Conservation (phyloP, 306 rosid species). For the Sindora glabra region DNA sequence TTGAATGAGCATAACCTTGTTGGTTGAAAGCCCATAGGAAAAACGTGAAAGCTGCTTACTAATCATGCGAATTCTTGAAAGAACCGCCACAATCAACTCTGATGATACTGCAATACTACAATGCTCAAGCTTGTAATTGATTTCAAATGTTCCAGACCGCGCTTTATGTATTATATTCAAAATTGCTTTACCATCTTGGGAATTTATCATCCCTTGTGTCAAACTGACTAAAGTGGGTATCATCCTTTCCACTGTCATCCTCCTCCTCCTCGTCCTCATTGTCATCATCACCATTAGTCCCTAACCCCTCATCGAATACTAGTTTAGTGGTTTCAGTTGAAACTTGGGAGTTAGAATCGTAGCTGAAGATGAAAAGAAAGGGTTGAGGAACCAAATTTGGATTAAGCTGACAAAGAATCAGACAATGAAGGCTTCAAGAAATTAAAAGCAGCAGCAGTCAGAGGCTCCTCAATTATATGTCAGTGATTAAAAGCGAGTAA, state of each 20-base stretch:
- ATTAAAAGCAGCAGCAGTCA: constrained; percentile 13
- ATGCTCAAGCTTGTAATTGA: constrained; percentile 51
- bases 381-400: constrained; percentile 4
- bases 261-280: neutral
- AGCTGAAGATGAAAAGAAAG: constrained; percentile 22
- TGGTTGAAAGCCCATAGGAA: constrained; percentile 83
- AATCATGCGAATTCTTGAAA: constrained; percentile 61
- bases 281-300: neutral
- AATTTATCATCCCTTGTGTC: constrained; percentile 29
- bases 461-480: constrained; percentile 7
- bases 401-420: neutral
- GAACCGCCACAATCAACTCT: constrained; percentile 63
- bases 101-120: constrained; percentile 38
- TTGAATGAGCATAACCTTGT: constrained; percentile 48
- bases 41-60: constrained; percentile 84
- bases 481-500: neutral
- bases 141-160: constrained; percentile 18
- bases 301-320: constrained; percentile 1
- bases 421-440: constrained; percentile 11
- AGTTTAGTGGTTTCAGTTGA: constrained; percentile 7
- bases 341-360: constrained; percentile 3
- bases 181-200: constrained; percentile 35
- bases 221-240: neutral
- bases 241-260: constrained; percentile 15
- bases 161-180: constrained; percentile 42